These are phyloP conservation scores for Lachnellula occidentalis DNA, from an alignment of 2,329 filamentous ascomycete genomes.

Conservation along the genomic window DNA sequence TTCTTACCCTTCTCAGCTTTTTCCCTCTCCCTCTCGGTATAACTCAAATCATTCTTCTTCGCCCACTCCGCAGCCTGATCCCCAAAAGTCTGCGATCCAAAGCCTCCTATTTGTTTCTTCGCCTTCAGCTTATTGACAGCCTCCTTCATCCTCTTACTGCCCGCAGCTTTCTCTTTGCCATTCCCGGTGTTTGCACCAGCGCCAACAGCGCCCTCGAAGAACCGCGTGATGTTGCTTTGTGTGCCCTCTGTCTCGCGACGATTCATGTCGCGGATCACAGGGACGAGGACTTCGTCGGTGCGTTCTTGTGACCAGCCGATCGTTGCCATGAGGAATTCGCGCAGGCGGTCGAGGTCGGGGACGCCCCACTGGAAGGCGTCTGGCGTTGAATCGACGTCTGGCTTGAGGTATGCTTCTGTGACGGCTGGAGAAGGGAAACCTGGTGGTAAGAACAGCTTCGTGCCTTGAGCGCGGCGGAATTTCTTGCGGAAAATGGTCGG, in stretches of 20 bases:
- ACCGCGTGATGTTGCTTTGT: slow-evolving; percentile 93
- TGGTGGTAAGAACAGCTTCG: slow-evolving; percentile 80
- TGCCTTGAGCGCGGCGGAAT: slow-evolving; percentile 71
- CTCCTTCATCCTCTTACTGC: slow-evolving; percentile 71
- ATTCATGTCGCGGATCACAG: slow-evolving; percentile 95
- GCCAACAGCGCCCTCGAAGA: slow-evolving; percentile 72
- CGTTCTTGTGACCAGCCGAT: slow-evolving; percentile 90
- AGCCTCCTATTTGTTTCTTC: slow-evolving; percentile 31
- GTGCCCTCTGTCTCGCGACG: slow-evolving; percentile 81
- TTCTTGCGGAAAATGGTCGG: slow-evolving; percentile 71
- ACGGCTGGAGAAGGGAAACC: slow-evolving; percentile 76
- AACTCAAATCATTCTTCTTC: slow-evolving; percentile 28
- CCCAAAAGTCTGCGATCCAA: slow-evolving; percentile 21
- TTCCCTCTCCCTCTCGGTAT: slow-evolving; percentile 23
- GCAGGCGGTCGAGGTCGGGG: slow-evolving; percentile 80
- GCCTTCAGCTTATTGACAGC: slow-evolving; percentile 64
- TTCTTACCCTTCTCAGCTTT: slow-evolving; percentile 16
- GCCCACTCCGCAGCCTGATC: slow-evolving; percentile 30
- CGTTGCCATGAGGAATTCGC: slow-evolving; percentile 81
- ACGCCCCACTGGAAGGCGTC: slow-evolving; percentile 92
- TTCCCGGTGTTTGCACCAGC: slow-evolving; percentile 53
- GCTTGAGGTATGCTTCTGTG: slow-evolving; percentile 75
- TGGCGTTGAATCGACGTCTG: slow-evolving; percentile 75
- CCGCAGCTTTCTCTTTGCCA: slow-evolving; percentile 55
- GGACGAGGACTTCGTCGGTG: slow-evolving; percentile 92